phyloP scores from a whole-genome alignment of 2,329 filamentous ascomycete genomes.

The Trichoderma cornu-damae region DNA sequence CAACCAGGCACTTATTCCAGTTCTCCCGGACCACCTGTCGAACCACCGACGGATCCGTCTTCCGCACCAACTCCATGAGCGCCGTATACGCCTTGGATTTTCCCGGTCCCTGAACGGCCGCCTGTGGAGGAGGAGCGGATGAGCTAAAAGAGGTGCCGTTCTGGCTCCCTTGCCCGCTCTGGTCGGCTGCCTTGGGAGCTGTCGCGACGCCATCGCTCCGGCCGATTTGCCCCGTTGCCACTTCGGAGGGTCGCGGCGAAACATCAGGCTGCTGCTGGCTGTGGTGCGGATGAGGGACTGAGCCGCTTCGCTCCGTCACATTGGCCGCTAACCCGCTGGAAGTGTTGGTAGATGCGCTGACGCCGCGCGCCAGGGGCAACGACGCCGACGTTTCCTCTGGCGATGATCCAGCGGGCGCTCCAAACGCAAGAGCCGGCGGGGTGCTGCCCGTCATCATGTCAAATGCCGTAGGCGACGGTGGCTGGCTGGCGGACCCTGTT shows the following conservation, averaged over 20 bases:
- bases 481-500: neutral
- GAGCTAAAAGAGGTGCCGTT: neutral
- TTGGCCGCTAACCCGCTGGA: neutral
- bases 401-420: neutral
- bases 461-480: neutral
- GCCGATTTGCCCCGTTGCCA: neutral
- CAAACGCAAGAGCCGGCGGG: neutral
- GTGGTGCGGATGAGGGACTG: neutral
- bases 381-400: neutral
- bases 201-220: too few relatives aligned
- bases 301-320: neutral
- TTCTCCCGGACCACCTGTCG: constrained; percentile 46
- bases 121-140: neutral
- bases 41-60: constrained; percentile 41
- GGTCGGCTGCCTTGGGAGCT: neutral
- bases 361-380: neutral
- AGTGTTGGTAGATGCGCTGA: neutral
- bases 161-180: neutral
- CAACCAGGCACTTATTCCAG: constrained; percentile 46
- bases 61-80: constrained; percentile 33
- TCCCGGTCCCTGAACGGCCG: neutral
- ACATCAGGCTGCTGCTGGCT: neutral
- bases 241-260: neutral
- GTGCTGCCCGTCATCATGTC: neutral
- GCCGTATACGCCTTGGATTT: constrained; percentile 22